Evolutionary conservation across 305 asterid genomes (phyloP), one percentile per base, ranked within the genome.

Genomic region (Fraxinus baroniana): DNA sequence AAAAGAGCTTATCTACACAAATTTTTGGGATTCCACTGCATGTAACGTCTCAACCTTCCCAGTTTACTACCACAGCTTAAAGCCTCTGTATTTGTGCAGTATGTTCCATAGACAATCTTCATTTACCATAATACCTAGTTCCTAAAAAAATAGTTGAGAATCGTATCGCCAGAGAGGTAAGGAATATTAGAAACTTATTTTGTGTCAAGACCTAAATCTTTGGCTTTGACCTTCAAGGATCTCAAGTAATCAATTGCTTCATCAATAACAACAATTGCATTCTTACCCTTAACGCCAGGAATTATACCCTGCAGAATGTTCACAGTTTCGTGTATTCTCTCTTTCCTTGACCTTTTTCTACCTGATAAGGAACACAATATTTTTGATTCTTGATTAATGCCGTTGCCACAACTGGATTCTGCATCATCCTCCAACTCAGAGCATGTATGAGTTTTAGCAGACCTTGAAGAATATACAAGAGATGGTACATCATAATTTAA

Each of bases 221-320:
- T 85, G 83, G 93, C 97, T 87, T 95, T 80, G 77, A 57, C 91
- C 88, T 89, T 94, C 88, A 95, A 84, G 60, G 92, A 83, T 83
- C 87, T 93, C 91, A 95, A 89, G 89, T 89, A 95, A 36, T 44
- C 83, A 35, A 95, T 92, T 4, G 99, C 97, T 83, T 91, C 94
- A 74, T 95, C 98, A 33, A 95, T 90, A 77, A 94, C 95, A 60
- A 77, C 87, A 46, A 86, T 76, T 0, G 95, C 86, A 24, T 91
- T 91, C 85, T 92, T 92, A 79, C 91, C 96, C 26, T 90, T 87
- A 35, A 84, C 89, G 52, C 85, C 87, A 2, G 99, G 98, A 76
- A 95, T 86, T 44, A 95, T 84, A 71, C 89, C 86, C 88, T 84
- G 92, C 81, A 95, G 86, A 84, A 89, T 81, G 83, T 88, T 87